Evolutionary conservation across 2,329 filamentous ascomycete genomes (phyloP).

Genomic region (Boeremia lycopersici): DNA sequence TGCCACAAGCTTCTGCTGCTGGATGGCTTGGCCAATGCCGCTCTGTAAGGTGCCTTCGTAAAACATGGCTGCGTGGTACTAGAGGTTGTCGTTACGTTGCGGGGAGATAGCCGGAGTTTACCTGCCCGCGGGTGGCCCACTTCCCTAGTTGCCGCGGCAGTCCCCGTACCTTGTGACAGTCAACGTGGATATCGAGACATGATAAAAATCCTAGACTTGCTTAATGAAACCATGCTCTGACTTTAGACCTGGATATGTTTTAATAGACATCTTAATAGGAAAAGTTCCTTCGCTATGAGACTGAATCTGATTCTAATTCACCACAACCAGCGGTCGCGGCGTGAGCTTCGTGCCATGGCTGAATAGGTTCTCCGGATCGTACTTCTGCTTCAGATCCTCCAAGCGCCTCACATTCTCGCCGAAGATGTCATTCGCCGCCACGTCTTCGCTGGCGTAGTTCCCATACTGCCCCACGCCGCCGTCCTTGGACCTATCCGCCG

Average conservation of each 20-base stretch:
- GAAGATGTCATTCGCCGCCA: conserved; percentile 37
- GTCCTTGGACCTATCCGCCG: conserved; percentile 25
- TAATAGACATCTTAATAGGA: no score
- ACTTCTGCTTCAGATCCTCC: conserved; percentile 42
- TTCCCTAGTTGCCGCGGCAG: conserved; percentile 3
- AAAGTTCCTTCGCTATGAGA: no score
- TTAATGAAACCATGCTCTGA: no score
- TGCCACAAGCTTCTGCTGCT: conserved; percentile 76
- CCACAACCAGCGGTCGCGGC: conserved; percentile 27
- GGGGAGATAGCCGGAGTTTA: conserved; percentile 13
- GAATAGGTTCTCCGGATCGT: conserved; percentile 44
- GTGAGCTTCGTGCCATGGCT: conserved; percentile 33
- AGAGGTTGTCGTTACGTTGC: conserved; percentile 11
- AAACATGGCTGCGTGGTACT: conserved; percentile 66
- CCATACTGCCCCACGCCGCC: conserved; percentile 41
- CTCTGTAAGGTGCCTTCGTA: conserved; percentile 79
- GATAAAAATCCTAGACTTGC: no score
- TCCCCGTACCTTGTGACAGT: conserved; percentile 3
- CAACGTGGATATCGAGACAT: not conserved
- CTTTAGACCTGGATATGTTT: no score
- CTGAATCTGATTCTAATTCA: conserved; percentile 12
- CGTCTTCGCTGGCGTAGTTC: conserved; percentile 42
- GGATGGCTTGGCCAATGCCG: conserved; percentile 77
- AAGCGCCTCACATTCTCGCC: conserved; percentile 41
- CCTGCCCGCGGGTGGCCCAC: conserved; percentile 4